Base-by-base conservation (phyloP, 495 filamentous ascomycete genomes). In the Penicillium desertorum region DNA sequence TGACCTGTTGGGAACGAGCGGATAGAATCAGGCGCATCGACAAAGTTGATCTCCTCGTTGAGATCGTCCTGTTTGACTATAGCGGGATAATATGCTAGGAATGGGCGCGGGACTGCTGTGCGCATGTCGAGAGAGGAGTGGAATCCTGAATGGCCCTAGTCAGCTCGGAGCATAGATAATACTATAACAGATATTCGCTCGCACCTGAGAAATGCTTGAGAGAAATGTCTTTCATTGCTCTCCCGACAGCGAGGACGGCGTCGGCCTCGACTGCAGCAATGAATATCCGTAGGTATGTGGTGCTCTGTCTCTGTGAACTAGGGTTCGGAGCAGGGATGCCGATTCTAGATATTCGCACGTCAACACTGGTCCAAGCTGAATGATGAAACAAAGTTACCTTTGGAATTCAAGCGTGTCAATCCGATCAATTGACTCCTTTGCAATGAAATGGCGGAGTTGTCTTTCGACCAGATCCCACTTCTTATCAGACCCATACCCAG, bases 391-490 rank as follows among this genome's bases (percentile, higher is more conserved):
- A 22, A n/a, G 17, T 14, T 52, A 65, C 68, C 66, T 55, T 37
- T 71, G 70, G 14, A 71, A 73, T 22, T 71, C 66, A 5, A 72
- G 56, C 2, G 65, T 71, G 23, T 72, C 67, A 4, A 71, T 39
- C 6, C 54, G 25, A n/a, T 62, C 43, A 12, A 61, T 23, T 2
- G 43, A 56, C 11, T 61, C 52, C 9, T 57, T 43, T 5, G 59
- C 43, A 3, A 71, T 25, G 16, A 64, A 63, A 56, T 66, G 55
- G 14, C 62, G 64, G 17, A 70, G 46, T 50, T 82, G 79, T 34
- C 56, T 67, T 54, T 82, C 77, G 5, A 71, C 51, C 45, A 68
- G 63, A 51, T 78, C 70, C 59, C 71, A 77, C 58, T 81, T 81
- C 23, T 71, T 45, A 2, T 52, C 58, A 0, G 74, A 71, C 0